Percentiles rank a stretch among this genome's conserved stretches.
Evolutionary conservation across 352 stramenopile species (phyloP).

Genomic region (Phytophthora pluvialis): DNA sequence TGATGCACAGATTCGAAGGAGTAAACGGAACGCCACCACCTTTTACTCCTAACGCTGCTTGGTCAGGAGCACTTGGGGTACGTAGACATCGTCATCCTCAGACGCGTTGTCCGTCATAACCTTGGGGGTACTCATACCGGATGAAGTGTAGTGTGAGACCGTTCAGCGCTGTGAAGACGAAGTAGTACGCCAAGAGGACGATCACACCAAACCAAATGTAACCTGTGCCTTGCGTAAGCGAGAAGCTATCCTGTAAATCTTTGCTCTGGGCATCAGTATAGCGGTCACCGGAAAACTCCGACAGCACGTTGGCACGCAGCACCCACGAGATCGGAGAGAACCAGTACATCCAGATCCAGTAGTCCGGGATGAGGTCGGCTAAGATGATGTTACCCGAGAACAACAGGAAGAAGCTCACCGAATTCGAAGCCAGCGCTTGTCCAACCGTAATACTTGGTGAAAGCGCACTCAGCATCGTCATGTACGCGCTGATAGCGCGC

Average conservation of each 20-base stretch:
- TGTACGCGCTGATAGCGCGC: constrained; percentile 52
- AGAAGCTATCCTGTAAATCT: constrained; percentile 34
- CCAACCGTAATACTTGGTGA: constrained; percentile 48
- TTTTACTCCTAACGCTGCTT: not conserved
- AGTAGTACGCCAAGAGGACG: constrained; percentile 49
- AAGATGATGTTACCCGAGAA: constrained; percentile 70
- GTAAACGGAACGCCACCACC: constrained; percentile 40
- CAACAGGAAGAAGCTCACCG: constrained; percentile 56
- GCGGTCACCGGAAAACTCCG: constrained; percentile 39
- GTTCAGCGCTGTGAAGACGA: constrained; percentile 49
- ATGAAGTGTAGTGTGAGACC: constrained; percentile 47
- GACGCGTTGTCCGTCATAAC: constrained; percentile 14
- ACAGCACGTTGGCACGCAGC: constrained; percentile 48
- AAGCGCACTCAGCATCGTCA: constrained; percentile 50
- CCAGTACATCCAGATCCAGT: constrained; percentile 41
- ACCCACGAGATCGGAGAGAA: constrained; percentile 58
- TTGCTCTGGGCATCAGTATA: constrained; percentile 29
- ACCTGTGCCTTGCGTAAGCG: constrained; percentile 39
- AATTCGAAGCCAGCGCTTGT: constrained; percentile 43
- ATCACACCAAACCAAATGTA: constrained; percentile 47
- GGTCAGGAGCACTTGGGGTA: constrained; percentile 23
- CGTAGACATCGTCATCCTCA: constrained; percentile 34
- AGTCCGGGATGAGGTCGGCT: constrained; percentile 52
- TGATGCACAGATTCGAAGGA: constrained; percentile 47
- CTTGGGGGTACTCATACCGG: constrained; percentile 44